These are phyloP conservation scores for Nothophoma quercina DNA, from an alignment of 2,329 filamentous ascomycete genomes.

Conservation along the genomic window DNA sequence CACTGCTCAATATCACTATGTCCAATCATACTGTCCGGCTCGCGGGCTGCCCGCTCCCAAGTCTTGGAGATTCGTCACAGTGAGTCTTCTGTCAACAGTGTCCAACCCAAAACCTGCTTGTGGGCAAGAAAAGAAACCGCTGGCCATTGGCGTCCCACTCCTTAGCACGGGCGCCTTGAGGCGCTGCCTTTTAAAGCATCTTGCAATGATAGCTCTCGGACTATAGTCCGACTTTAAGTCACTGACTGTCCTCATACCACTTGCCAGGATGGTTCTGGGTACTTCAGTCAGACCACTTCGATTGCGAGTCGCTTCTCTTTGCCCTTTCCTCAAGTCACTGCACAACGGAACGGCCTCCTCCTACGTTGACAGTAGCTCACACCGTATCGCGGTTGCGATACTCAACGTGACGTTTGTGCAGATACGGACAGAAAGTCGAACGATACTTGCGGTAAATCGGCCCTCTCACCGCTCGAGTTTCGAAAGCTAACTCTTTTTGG, in stretches of 20 bases:
- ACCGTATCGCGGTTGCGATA: too few species aligned
- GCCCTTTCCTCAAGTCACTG: neutral
- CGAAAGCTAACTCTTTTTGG: conserved; percentile 3
- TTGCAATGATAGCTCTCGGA: conserved; percentile 3
- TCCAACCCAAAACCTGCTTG: conserved; percentile 1
- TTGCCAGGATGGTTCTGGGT: conserved; percentile 3
- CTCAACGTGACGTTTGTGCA: neutral
- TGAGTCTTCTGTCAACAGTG: neutral
- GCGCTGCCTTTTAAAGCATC: neutral
- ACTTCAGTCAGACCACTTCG: conserved; percentile 1
- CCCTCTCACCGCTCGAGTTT: neutral
- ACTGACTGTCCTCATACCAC: conserved; percentile 7
- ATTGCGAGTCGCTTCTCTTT: neutral
- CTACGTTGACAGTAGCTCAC: neutral
- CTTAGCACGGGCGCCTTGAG: neutral
- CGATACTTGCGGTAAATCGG: conserved; percentile 6
- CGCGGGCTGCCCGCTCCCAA: neutral
- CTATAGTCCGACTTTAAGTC: conserved; percentile 8
- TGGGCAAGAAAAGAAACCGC: conserved; percentile 9
- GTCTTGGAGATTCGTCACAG: neutral
- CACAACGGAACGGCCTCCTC: neutral
- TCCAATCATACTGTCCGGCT: conserved; percentile 6
- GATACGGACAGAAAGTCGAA: neutral
- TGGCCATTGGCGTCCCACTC: neutral
- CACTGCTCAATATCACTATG: neutral